phyloP scores from a whole-genome alignment of 106 monocot genomes.

The Allium sativum region DNA sequence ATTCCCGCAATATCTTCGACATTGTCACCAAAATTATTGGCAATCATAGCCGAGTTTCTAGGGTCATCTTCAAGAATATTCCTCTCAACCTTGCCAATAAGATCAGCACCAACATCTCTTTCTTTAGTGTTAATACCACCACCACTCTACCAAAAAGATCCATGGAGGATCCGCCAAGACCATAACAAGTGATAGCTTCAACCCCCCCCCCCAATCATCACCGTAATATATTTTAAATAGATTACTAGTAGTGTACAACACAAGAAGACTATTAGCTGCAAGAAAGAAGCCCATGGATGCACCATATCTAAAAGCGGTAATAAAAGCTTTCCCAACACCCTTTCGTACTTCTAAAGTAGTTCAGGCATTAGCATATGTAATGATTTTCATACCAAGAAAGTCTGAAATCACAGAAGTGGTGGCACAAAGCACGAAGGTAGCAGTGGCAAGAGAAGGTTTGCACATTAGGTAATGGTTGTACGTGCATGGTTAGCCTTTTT shows the following conservation, averaged over 20 bases:
- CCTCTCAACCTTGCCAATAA: conserved; percentile 68
- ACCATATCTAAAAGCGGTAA: conserved; percentile 51
- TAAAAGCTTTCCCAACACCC: conserved; percentile 72
- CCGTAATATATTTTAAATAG: conserved; percentile 60
- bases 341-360: conserved; percentile 66
- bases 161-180: conserved; percentile 77
- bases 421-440: conserved; percentile 55
- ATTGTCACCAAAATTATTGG: conserved; percentile 69
- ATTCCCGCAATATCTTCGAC: conserved; percentile 74
- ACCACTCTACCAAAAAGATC: conserved; percentile 67
- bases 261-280: conserved; percentile 53
- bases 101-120: conserved; percentile 77
- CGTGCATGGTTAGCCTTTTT: conserved; percentile 55
- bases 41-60: conserved; percentile 69
- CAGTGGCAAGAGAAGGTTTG: conserved; percentile 60
- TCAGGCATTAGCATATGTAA: conserved; percentile 60
- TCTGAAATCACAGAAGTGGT: conserved; percentile 55
- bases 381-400: conserved; percentile 73
- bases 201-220: conserved; percentile 66
- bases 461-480: conserved; percentile 46
- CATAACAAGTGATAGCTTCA: conserved; percentile 64
- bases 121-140: conserved; percentile 73
- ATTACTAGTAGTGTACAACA: conserved; percentile 55
- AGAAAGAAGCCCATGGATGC: conserved; percentile 66
- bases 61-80: conserved; percentile 80